These are phyloP conservation scores for Thymus mandschuricus DNA, from an alignment of 257 asterid genomes.

Conservation along the genomic window DNA sequence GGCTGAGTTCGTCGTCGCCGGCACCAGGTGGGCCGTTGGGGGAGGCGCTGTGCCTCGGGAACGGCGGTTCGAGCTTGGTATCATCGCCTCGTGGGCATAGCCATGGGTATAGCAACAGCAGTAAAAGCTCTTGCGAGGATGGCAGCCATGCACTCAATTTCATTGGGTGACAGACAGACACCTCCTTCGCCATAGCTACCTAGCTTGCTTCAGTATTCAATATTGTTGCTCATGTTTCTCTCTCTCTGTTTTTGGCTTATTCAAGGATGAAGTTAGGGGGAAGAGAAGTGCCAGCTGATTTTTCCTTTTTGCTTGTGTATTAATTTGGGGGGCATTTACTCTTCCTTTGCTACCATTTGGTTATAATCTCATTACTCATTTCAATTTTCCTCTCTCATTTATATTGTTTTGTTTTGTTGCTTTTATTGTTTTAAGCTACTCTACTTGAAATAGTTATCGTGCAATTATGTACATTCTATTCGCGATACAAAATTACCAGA, in stretches of 20 bases:
- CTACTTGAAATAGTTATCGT: too few species aligned
- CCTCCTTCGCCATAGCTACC: neutral
- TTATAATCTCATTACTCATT: neutral
- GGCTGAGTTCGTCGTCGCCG: neutral
- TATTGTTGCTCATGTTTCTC: too few species aligned
- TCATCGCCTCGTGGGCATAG: slow-evolving; percentile 47
- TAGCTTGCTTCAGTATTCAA: too few species aligned
- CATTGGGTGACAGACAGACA: slow-evolving; percentile 36
- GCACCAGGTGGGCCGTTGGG: slow-evolving; percentile 77
- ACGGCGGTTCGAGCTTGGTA: slow-evolving; percentile 30
- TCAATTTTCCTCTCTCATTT: neutral
- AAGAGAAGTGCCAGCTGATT: slow-evolving; percentile 32
- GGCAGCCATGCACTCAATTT: slow-evolving; percentile 52
- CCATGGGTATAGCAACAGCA: slow-evolving; percentile 31
- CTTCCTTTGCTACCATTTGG: neutral
- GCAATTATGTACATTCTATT: too few species aligned
- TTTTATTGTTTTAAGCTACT: too few species aligned
- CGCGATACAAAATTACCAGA: too few species aligned
- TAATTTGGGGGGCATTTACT: slow-evolving; percentile 36
- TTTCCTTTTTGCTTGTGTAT: slow-evolving; percentile 25
- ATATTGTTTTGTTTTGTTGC: neutral
- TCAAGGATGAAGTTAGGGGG: slow-evolving; percentile 29
- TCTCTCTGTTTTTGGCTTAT: neutral
- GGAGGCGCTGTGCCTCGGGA: slow-evolving; percentile 70
- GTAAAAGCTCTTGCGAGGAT: slow-evolving; percentile 58